Base-by-base conservation (phyloP, 1,139 yeast species). In the Hansenula anomala region DNA sequence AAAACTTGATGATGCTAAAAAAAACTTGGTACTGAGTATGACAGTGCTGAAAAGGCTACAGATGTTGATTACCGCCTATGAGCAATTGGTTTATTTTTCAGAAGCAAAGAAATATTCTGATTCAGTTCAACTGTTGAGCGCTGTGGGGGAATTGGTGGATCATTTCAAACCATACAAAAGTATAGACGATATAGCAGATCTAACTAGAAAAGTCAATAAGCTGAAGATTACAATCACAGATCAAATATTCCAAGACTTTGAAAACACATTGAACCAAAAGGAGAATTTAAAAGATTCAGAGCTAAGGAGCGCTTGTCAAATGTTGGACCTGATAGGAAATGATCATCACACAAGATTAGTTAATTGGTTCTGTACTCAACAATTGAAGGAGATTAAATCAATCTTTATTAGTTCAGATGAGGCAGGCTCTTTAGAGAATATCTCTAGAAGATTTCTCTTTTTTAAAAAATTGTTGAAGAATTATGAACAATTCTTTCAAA, bases 391-490 rank as follows among this genome's bases (percentile, higher is more conserved):
- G 54, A 79, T 92, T 41, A 73, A 75, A 31, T 67, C 76, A 19
- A 87, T 92, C 13, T 92, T 92, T 61, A 75, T 78, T 40, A 71
- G 79, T 23, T 70, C 78, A 16, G 97, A 89, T 51, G 98, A 90
- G 60, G 97, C 98, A 0, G 97, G 97, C 1, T 83, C 95, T 2
- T 64, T 92, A 45, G 98, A 92, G 45, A 92, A 92, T 59, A 64
- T 92, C 34, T 73, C 78, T 16, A 68, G 97, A 49, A 69, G 98
- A 37, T 92, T 78, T 57, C 74, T 90, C 25, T 92, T 85, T 59
- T 83, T 88, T 60, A 81, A 83, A 49, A 79, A 85, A 48, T 73
- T 87, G 1, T 63, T 90, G 41, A 73, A 72, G 35, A 73, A 76
- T 39, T 78, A 83, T 45, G 80, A 76, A 38, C 61, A 74, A 2